These are phyloP conservation scores for Amaranthus hypochondriacus DNA, from an alignment of 148 eudicot species.

Conservation along the genomic window DNA sequence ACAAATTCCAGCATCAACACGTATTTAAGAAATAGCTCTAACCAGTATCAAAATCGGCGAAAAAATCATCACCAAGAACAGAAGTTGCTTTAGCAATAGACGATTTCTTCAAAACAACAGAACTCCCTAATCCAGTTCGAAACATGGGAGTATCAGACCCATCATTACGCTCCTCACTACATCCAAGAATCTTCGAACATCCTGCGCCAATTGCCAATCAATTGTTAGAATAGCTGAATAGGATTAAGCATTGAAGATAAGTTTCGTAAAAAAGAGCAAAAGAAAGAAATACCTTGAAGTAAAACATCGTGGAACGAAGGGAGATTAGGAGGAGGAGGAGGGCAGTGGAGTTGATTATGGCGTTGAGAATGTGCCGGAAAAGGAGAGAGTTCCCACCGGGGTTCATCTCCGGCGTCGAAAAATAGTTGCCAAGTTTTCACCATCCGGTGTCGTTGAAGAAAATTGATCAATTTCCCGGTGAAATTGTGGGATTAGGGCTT, in stretches of 20 bases:
- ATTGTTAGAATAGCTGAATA: not conserved
- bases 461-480: not conserved
- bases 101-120: conserved; percentile 44
- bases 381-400: conserved; percentile 62
- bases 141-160: conserved; percentile 31
- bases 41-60: conserved; percentile 16
- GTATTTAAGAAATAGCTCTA: conserved; percentile 1
- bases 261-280: not conserved
- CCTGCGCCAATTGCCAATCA: conserved; percentile 28
- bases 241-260: not conserved
- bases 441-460: conserved; percentile 15
- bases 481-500: conserved; percentile 22
- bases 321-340: conserved; percentile 27
- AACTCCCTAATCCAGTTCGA: conserved; percentile 56
- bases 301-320: conserved; percentile 75
- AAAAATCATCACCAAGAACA: conserved; percentile 37
- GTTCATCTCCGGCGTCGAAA: conserved; percentile 46
- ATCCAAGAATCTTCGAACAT: conserved; percentile 41
- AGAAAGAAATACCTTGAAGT: conserved; percentile 41
- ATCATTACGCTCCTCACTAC: conserved; percentile 10
- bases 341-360: conserved; percentile 4
- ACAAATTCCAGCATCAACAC: not conserved
- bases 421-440: conserved; percentile 71
- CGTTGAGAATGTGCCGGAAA: not conserved
- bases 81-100: conserved; percentile 51